Evolutionary conservation across 768 basidiomycete genomes (phyloP).

Genomic region (Leccinellum rugosiceps): DNA sequence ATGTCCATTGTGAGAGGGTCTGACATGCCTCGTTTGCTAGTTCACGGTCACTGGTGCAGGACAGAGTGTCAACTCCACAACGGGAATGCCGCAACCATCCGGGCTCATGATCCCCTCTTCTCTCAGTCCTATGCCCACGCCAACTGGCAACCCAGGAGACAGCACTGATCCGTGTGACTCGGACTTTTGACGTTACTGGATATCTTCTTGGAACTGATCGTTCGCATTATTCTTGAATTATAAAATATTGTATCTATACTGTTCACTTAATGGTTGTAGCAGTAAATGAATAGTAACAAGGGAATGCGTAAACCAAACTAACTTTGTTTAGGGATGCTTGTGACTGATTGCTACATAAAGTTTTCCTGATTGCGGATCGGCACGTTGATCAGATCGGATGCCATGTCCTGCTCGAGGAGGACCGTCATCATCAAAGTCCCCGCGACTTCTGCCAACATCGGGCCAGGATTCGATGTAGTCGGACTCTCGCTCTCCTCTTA

Average conservation of each 20-base stretch:
- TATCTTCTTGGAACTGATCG: not conserved
- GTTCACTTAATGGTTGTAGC: not conserved
- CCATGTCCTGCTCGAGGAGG: slow-evolving; percentile 21
- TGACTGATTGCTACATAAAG: not conserved
- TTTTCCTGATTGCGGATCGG: not conserved
- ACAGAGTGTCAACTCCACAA: slow-evolving; percentile 12
- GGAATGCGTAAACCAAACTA: not conserved
- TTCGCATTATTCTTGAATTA: not conserved
- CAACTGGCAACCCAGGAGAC: not conserved
- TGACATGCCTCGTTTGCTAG: slow-evolving; percentile 15
- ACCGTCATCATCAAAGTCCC: slow-evolving; percentile 78
- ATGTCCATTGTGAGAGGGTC: not conserved
- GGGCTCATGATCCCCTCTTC: not conserved
- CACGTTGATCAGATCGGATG: not conserved
- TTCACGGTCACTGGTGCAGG: slow-evolving; percentile 23
- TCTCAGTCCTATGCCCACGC: not conserved
- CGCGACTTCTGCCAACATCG: slow-evolving; percentile 98
- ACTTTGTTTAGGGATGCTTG: not conserved
- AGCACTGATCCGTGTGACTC: slow-evolving; percentile 3
- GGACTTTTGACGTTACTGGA: not conserved
- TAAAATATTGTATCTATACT: slow-evolving; percentile 12
- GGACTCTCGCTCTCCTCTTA: slow-evolving; percentile 93
- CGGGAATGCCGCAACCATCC: slow-evolving; percentile 2
- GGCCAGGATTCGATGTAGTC: slow-evolving; percentile 98
- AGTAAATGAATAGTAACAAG: not conserved